Conservation (phyloP, 805 yeast genomes). For the Vanderwaltozyma polyspora region DNA sequence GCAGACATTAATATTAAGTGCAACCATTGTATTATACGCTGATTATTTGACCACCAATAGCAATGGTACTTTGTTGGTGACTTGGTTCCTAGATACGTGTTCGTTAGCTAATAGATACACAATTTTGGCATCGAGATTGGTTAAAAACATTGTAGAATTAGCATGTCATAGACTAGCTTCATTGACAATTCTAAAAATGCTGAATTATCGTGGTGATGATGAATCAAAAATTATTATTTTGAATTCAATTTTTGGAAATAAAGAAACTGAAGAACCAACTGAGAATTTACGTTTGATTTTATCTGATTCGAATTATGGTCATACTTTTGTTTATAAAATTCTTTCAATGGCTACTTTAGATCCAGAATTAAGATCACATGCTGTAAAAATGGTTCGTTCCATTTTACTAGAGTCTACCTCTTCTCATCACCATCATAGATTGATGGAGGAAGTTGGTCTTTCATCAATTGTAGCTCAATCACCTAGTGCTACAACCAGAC, state of each 20-base stretch:
- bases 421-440: constrained; percentile 67
- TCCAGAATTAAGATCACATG: constrained; percentile 42
- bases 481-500: not conserved
- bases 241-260: constrained; percentile 52
- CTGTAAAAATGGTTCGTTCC: constrained; percentile 50
- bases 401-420: constrained; percentile 51
- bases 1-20: constrained; percentile 62
- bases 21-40: constrained; percentile 66
- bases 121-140: constrained; percentile 50
- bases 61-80: constrained; percentile 79
- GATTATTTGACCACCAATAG: constrained; percentile 70
- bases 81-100: constrained; percentile 91
- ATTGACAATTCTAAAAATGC: constrained; percentile 65
- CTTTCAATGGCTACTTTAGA: constrained; percentile 61
- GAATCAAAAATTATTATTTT: constrained; percentile 52
- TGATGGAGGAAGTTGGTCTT: constrained; percentile 88
- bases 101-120: constrained; percentile 52
- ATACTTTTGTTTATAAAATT: constrained; percentile 69
- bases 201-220: constrained; percentile 57
- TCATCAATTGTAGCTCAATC: not conserved
- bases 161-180: constrained; percentile 80
- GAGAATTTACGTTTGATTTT: constrained; percentile 46
- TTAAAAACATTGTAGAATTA: constrained; percentile 50
- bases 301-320: constrained; percentile 57
- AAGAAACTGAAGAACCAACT: constrained; percentile 31